A percentile compares a stretch with the other conserved stretches of the same genome.
Evolutionary conservation across 1,139 yeast genomes (phyloP).

Genomic region (Hyphopichia fennica): DNA sequence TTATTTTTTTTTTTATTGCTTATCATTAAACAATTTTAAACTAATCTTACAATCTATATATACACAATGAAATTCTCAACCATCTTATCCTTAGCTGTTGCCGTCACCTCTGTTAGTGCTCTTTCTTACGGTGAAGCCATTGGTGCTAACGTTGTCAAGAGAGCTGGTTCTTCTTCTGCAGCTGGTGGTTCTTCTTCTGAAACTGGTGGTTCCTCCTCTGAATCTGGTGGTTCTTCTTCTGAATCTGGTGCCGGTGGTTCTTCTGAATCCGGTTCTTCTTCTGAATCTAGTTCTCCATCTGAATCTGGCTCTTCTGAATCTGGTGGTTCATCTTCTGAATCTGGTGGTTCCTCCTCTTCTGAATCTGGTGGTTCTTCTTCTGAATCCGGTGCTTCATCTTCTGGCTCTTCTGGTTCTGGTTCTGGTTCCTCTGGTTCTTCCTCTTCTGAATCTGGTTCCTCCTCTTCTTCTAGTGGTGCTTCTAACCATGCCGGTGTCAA

Average conservation of each 20-base stretch:
- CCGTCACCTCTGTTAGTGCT: constrained; percentile 6
- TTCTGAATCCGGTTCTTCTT: constrained; percentile 3
- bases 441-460: constrained; percentile 10
- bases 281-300: constrained; percentile 4
- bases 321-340: constrained; percentile 4
- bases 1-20: too few relatives aligned
- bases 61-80: constrained; percentile 13
- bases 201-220: background rate
- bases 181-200: background rate
- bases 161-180: constrained; percentile 6
- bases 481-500: constrained; percentile 13
- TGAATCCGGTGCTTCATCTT: constrained; percentile 10
- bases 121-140: background rate
- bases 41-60: background rate
- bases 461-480: constrained; percentile 14
- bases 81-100: constrained; percentile 12
- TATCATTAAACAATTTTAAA: too few relatives aligned
- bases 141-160: constrained; percentile 4
- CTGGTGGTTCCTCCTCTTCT: constrained; percentile 7
- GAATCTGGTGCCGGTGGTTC: constrained; percentile 1
- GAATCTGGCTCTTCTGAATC: constrained; percentile 7
- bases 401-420: constrained; percentile 9
- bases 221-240: background rate
- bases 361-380: constrained; percentile 7
- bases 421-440: constrained; percentile 6